phyloP scores from a whole-genome alignment of 352 stramenopile genomes.

The Peronospora destructor region DNA sequence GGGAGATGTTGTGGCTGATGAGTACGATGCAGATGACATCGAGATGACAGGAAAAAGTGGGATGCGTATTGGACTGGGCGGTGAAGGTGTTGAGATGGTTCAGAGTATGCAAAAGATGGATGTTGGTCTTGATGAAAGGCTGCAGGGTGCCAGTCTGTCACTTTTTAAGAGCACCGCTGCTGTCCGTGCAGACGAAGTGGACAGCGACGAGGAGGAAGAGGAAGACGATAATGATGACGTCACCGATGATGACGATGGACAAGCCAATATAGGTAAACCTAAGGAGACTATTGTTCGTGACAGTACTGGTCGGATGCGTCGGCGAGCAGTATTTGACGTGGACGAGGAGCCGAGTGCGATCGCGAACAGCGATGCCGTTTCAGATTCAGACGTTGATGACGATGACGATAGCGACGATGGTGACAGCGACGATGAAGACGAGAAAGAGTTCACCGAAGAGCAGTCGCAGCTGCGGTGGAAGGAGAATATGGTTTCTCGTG shows the following conservation, averaged over 20 bases:
- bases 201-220: conserved; percentile 53
- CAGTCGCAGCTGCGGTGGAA: conserved; percentile 81
- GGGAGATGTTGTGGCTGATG: conserved; percentile 50
- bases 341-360: conserved; percentile 26
- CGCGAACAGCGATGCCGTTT: conserved; percentile 12
- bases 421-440: conserved; percentile 41
- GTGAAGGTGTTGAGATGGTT: conserved; percentile 90
- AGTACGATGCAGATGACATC: conserved; percentile 40
- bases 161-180: conserved; percentile 93
- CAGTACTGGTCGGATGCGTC: conserved; percentile 60
- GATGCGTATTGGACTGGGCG: conserved; percentile 34
- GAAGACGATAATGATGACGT: conserved; percentile 41
- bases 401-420: conserved; percentile 34
- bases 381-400: conserved; percentile 38
- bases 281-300: conserved; percentile 65
- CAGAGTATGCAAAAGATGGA: conserved; percentile 90
- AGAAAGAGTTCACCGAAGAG: conserved; percentile 43
- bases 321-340: conserved; percentile 73
- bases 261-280: conserved; percentile 50
- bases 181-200: conserved; percentile 75
- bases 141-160: conserved; percentile 89
- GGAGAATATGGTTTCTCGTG: conserved; percentile 77
- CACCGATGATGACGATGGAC: conserved; percentile 40
- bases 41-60: conserved; percentile 15
- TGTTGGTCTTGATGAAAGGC: conserved; percentile 91